Conservation (phyloP, 2,329 filamentous ascomycete genomes). For the Stachybotrys chartarum region DNA sequence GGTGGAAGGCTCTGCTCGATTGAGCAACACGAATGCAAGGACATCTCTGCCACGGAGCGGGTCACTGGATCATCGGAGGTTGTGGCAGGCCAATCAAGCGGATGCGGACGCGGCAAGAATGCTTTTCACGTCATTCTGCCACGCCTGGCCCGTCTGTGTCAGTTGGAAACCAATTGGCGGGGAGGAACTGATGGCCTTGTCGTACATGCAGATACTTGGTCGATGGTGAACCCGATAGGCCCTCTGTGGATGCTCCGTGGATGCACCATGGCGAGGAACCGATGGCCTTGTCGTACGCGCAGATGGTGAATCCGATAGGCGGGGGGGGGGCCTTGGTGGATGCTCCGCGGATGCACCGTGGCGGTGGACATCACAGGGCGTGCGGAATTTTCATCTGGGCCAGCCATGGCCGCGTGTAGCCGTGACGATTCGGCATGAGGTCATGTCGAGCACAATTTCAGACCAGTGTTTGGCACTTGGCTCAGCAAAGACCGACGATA, state of each 20-base stretch:
- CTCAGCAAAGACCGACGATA: not conserved
- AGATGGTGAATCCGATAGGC: too few relatives aligned
- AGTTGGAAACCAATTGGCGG: too few relatives aligned
- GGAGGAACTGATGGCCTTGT: too few relatives aligned
- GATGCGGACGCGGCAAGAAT: not conserved
- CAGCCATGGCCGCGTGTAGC: not conserved
- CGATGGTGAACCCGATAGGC: too few relatives aligned
- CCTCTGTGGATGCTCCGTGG: too few relatives aligned
- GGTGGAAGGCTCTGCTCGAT: too few relatives aligned
- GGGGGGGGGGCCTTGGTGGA: too few relatives aligned
- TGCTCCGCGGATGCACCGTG: not conserved
- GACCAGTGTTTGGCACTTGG: not conserved
- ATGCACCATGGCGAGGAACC: not conserved
- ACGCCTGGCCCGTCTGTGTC: too few relatives aligned
- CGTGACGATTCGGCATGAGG: not conserved
- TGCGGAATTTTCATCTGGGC: not conserved
- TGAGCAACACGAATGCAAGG: too few relatives aligned
- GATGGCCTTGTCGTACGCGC: too few relatives aligned
- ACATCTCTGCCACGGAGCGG: too few relatives aligned
- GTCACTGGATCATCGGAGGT: not conserved
- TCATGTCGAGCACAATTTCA: not conserved
- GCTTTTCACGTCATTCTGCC: not conserved
- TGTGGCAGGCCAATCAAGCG: not conserved
- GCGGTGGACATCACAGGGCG: not conserved
- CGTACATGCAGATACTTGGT: too few relatives aligned